Conservation (phyloP, 805 yeast genomes). For the Candida sakaeoensis region DNA sequence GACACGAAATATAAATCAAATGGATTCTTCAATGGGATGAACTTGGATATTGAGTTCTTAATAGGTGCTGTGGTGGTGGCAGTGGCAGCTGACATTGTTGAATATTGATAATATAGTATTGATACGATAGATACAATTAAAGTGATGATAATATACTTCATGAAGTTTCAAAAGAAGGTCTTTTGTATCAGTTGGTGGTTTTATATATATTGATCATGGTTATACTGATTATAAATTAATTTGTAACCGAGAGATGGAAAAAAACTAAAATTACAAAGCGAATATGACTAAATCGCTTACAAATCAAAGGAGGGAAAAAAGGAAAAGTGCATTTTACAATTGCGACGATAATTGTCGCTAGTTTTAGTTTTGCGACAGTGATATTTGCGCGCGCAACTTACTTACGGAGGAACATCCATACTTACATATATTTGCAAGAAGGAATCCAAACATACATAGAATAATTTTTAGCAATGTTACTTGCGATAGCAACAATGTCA, state of each 20-base stretch:
- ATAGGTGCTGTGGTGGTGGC: too few relatives aligned
- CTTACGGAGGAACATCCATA: neutral
- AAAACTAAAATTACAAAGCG: too few relatives aligned
- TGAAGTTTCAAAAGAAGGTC: neutral
- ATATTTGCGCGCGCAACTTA: neutral
- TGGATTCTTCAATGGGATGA: slow-evolving; percentile 20
- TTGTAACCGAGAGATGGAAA: too few relatives aligned
- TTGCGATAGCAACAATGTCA: too few relatives aligned
- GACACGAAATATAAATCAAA: slow-evolving; percentile 65
- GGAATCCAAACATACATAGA: neutral
- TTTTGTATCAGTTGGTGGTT: neutral
- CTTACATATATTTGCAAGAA: neutral
- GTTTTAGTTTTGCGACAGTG: neutral
- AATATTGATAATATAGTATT: neutral
- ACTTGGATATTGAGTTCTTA: slow-evolving; percentile 5
- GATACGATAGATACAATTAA: neutral
- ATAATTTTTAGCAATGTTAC: too few relatives aligned
- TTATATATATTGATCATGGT: too few relatives aligned
- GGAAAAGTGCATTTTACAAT: too few relatives aligned
- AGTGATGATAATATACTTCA: neutral
- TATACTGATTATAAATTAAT: too few relatives aligned
- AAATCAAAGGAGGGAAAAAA: neutral
- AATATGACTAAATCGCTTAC: slow-evolving; percentile 7
- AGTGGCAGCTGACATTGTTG: neutral
- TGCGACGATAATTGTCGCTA: neutral